Conservation (phyloP, 768 basidiomycete genomes). For the Trametes cingulata region DNA sequence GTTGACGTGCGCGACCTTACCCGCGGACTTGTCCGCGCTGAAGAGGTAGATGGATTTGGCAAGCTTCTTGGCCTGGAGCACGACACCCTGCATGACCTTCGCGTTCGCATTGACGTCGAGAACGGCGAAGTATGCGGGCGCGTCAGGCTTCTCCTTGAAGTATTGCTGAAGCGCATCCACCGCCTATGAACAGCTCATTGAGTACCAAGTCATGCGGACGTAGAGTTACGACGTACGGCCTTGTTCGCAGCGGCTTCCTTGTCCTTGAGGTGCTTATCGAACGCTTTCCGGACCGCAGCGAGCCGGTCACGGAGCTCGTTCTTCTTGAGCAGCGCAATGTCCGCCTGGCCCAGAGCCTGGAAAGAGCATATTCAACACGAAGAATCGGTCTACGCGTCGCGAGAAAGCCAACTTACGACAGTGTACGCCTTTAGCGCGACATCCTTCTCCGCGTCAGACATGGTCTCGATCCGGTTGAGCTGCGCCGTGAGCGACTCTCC, state of each 20-base stretch:
- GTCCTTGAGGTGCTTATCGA: constrained; percentile 85
- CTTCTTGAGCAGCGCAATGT: constrained; percentile 86
- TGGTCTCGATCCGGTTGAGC: constrained; percentile 60
- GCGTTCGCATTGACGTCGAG: constrained; percentile 82
- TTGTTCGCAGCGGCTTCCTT: constrained; percentile 76
- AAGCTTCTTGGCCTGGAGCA: constrained; percentile 76
- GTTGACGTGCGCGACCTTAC: constrained; percentile 88
- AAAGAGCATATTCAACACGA: constrained; percentile 5
- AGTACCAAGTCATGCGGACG: not conserved
- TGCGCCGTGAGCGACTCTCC: constrained; percentile 63
- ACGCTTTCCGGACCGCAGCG: constrained; percentile 69
- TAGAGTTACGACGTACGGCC: constrained; percentile 47
- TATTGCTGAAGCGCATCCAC: constrained; percentile 65
- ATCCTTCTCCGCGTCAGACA: constrained; percentile 82
- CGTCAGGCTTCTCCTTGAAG: constrained; percentile 77
- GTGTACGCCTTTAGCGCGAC: constrained; percentile 79
- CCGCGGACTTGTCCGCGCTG: constrained; percentile 65
- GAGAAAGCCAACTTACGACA: constrained; percentile 53
- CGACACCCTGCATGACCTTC: constrained; percentile 80
- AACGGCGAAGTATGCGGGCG: constrained; percentile 66
- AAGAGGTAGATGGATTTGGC: constrained; percentile 88
- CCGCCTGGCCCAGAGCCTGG: constrained; percentile 86
- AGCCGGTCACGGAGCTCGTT: constrained; percentile 76
- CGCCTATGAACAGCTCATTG: constrained; percentile 47
- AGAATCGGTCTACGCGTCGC: not conserved